Conservation (phyloP, 2,329 filamentous ascomycete species). For the Alternaria gaisen region DNA sequence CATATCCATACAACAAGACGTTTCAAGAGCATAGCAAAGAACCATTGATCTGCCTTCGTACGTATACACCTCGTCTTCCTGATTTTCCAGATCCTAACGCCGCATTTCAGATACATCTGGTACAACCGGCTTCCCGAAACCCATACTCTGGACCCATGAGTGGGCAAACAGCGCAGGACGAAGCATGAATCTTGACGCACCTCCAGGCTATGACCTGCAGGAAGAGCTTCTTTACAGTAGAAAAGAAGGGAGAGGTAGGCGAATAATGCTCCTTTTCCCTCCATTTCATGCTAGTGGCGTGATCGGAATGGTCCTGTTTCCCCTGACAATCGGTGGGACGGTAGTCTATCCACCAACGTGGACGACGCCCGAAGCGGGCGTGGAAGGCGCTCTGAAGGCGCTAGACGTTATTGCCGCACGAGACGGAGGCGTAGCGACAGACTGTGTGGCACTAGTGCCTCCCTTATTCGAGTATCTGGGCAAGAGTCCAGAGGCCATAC, state of each 20-base stretch:
- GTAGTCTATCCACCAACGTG: conserved; percentile 10
- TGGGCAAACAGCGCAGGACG: conserved; percentile 16
- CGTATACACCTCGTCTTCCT: neutral
- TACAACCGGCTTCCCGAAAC: conserved; percentile 51
- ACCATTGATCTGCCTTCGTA: conserved; percentile 37
- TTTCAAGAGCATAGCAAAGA: conserved; percentile 39
- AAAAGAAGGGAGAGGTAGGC: neutral
- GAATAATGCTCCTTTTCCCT: conserved; percentile 12
- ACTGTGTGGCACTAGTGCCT: neutral
- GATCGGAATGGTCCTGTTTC: conserved; percentile 9
- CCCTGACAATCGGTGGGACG: conserved; percentile 8
- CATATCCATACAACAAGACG: conserved; percentile 28
- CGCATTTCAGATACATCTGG: conserved; percentile 42
- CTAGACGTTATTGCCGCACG: neutral
- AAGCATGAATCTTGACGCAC: conserved; percentile 6
- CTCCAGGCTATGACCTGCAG: conserved; percentile 3
- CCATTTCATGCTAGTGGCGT: conserved; percentile 22
- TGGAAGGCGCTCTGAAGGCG: neutral
- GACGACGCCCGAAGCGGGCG: conserved; percentile 2
- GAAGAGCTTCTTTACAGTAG: neutral
- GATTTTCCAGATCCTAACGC: neutral
- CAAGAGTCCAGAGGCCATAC: conserved; percentile 8
- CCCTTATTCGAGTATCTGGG: conserved; percentile 14
- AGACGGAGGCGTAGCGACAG: neutral
- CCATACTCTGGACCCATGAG: conserved; percentile 40